Evolutionary conservation across 352 stramenopile species (phyloP), one percentile per base, ranked within the genome.

Genomic region (Pythium brassicae): DNA sequence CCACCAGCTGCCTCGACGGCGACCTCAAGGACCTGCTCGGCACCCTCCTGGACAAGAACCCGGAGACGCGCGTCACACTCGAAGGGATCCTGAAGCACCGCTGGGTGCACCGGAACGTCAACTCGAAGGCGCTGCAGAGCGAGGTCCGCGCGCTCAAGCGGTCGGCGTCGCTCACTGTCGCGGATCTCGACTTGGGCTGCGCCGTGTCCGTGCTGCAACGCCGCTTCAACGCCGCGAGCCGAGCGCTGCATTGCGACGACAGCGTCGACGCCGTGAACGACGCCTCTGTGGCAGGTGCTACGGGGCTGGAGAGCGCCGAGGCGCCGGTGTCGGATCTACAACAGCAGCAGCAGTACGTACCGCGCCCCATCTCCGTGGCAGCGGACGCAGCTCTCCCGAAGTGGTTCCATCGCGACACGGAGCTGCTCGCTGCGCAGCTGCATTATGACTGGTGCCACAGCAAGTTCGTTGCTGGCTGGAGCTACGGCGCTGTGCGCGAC

Each of bases 11-110:
- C 34, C 58, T 68, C 29, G 74, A 85, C 35, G 68, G 72, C 1
- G 73, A 86, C n/a, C 54, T 83, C 0, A 85, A 81, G 34, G 78
- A 95, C 46, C 63, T 97, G 47, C 63, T 97, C 9, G 42, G 50
- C 11, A 43, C 43, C 0, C 89, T 96, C 10, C 65, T 97, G 7
- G 74, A 87, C 39, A 94, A 87, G 26, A 68, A 96, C 54, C 83
- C 88, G 1, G 64, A 78, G 32, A 79, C 75, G 56, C 79, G 89
- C 22, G 72, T 91, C 8, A 72, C 69, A 1, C 59, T 95, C 15
- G 74, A 85, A 14, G 69, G 65, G 7, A 91, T 96, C 22, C 61
- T 89, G 14, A 46, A 66, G 19, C 89, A 97, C 54, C 54, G 55
- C 2, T 96, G 89, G 89, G 73, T 85, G 8, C 66, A 83, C 55